Evolutionary conservation across 768 basidiomycete species (phyloP), one percentile per base, ranked within the genome.

Genomic region (Lentinula detonsa): DNA sequence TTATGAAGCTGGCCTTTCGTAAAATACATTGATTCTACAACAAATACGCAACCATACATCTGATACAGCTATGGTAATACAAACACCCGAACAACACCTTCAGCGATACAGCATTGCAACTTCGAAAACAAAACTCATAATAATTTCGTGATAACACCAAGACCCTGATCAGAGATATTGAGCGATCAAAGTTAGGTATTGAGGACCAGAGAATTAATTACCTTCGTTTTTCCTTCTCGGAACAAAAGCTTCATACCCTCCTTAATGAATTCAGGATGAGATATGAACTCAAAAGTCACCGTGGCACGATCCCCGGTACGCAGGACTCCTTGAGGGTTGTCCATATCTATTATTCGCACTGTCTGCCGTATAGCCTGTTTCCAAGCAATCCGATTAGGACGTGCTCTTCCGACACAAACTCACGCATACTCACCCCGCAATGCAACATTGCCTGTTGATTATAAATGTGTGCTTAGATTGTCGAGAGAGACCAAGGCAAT

Each of bases 181-280:
- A 49, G 18, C 52, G 21, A 42, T 52, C 52, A 62, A 9, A 49
- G 31, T 49, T 60, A 54, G 42, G 51, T 49, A 51, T 21, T 10
- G 31, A 39, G n/a, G 57, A 10, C 18, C 45, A 31, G 48, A 35
- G 42, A 65, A 40, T 53, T 55, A 65, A 40, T 53, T 55, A 87
- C 94, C 81, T 97, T 98, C 0, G 95, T 97, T 78, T 93, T 94
- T 3, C 95, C 96, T 73, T 98, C 97, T 43, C 96, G 80, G 72
- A 98, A 95, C 11, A 99, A 74, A 23, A 96, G 78, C 74, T 95
- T 93, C 88, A 92, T 93, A 31, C 95, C 95, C 65, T 88, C 88
- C 71, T 95, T 95, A 64, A 98, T 78, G 70, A 87, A 95, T 77
- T 97, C 96, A 0, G 93, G 89, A 58, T 90, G 88, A 13, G 91